Evolutionary conservation across 2,329 filamentous ascomycete genomes (phyloP), one percentile per base, ranked within the genome.

Genomic region (Periconia digitata): DNA sequence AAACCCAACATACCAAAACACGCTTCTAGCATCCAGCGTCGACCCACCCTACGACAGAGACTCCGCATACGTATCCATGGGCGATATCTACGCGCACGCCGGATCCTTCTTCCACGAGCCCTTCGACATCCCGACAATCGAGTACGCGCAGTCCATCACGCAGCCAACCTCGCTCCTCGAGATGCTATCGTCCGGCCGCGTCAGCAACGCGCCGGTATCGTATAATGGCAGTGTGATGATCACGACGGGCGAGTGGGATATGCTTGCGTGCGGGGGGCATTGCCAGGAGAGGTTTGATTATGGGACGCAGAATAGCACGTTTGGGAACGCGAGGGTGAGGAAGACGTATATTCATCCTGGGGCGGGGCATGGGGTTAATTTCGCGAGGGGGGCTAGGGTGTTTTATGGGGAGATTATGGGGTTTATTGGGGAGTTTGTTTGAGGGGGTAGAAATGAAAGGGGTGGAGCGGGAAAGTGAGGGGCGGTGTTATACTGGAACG

Each of bases 1-100:
- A 8, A n/a, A n/a, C 35, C 7, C 17, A 45, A 47, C 20, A 43
- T 8, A 8, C 52, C 38, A 21, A 36, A 45, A 49, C 8, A 40
- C 49, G 49, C 39, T 43, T 15, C n/a, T 17, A 16, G 18, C 6
- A 16, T n/a, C 17, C 24, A 20, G 36, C 36, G 47, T 34, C 43
- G 46, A 10, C 29, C 53, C n/a, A 37, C 43, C 17, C 55, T 56
- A 38, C 8, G 43, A 40, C n/a, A 43, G 36, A 40, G 63, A 66
- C 43, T 49, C 45, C 32, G 63, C 60, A 23, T 67, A 67, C 49
- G 38, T 64, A 10, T 53, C 47, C 8, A 58, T 54, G 35, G 56
- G 52, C 24, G 63, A 70, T 45, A 55, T 56, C 17, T 57, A 49
- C 47, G 46, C 53, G 18, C 54, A 66, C 40, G 49, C 54, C 16